Base-by-base conservation (phyloP, 768 basidiomycete genomes). In the Rhodotorula taiwanensis region DNA sequence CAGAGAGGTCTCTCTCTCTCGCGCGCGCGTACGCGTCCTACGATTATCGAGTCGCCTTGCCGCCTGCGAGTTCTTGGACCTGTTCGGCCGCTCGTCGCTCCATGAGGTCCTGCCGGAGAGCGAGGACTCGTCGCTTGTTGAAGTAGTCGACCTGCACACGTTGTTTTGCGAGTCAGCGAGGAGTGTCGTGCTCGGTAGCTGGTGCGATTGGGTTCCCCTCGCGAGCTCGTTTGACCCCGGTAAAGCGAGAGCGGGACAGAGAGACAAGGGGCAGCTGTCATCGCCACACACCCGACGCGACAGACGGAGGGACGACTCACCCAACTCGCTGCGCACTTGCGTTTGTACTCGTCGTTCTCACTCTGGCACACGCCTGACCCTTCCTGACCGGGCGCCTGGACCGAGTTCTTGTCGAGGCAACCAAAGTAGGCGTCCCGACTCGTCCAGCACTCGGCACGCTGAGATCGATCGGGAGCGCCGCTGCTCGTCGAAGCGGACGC, bases 301-400 rank as follows among this genome's bases (percentile, higher is more conserved):
- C n/a, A 27, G 21, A 11, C n/a, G n/a, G 48, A 58, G 4, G 1
- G 15, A 10, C 11, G 15, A 70, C 73, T 64, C 75, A 90, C 91
- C 90, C 90, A 94, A 76, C 90, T 92, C 76, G 83, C 85, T 4
- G 88, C 89, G 73, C 91, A 94, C 69, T 80, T 83, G 61, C 77
- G 76, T 57, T 87, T 83, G 76, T 93, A 97, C 7, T 55, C 71
- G 41, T 76, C 77, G 66, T 81, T 82, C 74, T 87, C 80, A 18
- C 75, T 71, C 6, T 78, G 72, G 72, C 92, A 97, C 15, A 79
- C 78, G 42, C 71, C 77, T 8, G 47, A 57, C 67, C 87, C 88
- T 67, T 86, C 88, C 68, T 86, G 85, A 14, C 89, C 89, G 0
- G 89, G 82, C 66, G 86, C 85, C 36, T 87, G 77, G 23, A 93